phyloP scores from a whole-genome alignment of 176 grass and related monocot genomes.

The Microstegium vimineum region DNA sequence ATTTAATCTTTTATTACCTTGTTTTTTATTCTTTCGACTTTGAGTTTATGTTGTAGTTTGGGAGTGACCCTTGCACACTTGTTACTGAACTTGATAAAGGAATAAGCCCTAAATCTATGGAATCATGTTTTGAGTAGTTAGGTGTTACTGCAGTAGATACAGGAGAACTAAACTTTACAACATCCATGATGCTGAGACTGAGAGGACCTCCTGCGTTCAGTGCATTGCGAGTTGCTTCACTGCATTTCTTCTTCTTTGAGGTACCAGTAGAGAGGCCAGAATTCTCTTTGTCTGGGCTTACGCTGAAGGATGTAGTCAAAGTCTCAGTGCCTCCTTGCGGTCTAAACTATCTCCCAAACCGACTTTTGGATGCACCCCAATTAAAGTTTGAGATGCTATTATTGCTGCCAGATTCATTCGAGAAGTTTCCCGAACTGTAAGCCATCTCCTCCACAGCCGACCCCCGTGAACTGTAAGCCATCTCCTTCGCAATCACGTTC shows the following conservation, averaged over 20 bases:
- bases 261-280: slow-evolving; percentile 18
- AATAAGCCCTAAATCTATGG: not conserved
- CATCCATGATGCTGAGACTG: not conserved
- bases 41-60: slow-evolving; percentile 9
- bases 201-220: slow-evolving; percentile 10
- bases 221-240: slow-evolving; percentile 14
- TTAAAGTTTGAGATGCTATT: slow-evolving; percentile 8
- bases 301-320: slow-evolving; percentile 8
- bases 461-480: slow-evolving; percentile 6
- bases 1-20: slow-evolving; percentile 39
- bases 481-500: not conserved
- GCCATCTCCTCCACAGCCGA: not conserved
- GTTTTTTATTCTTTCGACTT: slow-evolving; percentile 32
- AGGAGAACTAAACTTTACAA: slow-evolving; percentile 8
- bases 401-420: slow-evolving; percentile 4
- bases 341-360: slow-evolving; percentile 26
- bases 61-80: slow-evolving; percentile 8
- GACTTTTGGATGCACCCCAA: slow-evolving; percentile 32
- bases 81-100: slow-evolving; percentile 17
- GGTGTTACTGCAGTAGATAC: not conserved
- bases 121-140: slow-evolving; percentile 2
- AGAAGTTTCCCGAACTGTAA: not conserved
- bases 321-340: slow-evolving; percentile 2
- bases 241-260: slow-evolving; percentile 14
- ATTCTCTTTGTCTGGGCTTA: slow-evolving; percentile 26